These are phyloP conservation scores for Xylaria sp. DNA, from an alignment of 495 filamentous ascomycete species.

Conservation along the genomic window DNA sequence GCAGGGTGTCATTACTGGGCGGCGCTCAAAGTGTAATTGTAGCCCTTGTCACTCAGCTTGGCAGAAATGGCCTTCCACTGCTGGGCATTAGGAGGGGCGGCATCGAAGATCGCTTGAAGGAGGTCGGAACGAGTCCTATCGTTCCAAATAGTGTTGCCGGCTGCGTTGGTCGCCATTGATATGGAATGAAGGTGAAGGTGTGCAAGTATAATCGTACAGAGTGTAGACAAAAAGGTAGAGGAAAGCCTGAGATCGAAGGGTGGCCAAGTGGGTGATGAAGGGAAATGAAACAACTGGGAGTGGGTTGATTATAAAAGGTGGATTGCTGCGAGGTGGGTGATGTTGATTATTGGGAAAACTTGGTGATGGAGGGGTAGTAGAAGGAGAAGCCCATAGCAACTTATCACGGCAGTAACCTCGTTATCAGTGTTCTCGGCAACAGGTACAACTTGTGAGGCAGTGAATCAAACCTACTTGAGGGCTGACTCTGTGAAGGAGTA, in stretches of 20 bases:
- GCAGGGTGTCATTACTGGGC: constrained; percentile 35
- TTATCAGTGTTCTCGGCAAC: neutral
- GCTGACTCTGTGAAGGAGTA: constrained; percentile 38
- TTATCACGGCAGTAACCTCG: neutral
- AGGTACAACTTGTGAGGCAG: neutral
- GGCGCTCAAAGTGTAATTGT: constrained; percentile 39
- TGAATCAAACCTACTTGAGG: constrained; percentile 37
- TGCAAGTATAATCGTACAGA: neutral
- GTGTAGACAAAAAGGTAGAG: neutral
- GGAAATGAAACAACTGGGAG: neutral
- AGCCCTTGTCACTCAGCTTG: constrained; percentile 32
- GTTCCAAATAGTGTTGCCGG: constrained; percentile 39
- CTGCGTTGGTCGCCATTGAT: constrained; percentile 27
- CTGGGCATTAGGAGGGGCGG: constrained; percentile 22
- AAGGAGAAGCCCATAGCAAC: neutral
- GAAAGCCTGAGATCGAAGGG: neutral
- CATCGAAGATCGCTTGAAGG: constrained; percentile 39
- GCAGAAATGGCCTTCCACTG: constrained; percentile 39
- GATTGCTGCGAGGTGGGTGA: neutral
- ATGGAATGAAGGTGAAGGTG: neutral
- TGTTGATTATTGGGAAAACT: neutral
- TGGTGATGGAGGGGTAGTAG: neutral
- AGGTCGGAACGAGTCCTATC: constrained; percentile 43
- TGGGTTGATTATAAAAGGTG: neutral
- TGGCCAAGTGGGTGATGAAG: neutral